Evolutionary conservation across 768 basidiomycete species (phyloP).

Genomic region (Pulveroboletus sp.): DNA sequence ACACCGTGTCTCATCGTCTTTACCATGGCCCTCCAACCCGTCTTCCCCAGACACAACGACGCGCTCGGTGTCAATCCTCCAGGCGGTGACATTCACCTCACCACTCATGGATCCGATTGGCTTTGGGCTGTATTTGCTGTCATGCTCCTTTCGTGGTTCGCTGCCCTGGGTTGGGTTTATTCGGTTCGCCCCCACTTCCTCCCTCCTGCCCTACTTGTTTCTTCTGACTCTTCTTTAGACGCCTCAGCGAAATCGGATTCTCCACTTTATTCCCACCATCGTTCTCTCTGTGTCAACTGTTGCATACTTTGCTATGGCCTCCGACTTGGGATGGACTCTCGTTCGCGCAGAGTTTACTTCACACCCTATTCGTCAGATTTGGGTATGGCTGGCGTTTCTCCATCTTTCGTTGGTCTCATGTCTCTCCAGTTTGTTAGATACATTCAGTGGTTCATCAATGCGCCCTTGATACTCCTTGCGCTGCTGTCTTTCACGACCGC

Average conservation of each 20-base stretch:
- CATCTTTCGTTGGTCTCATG: not conserved
- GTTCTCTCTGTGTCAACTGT: slow-evolving; percentile 43
- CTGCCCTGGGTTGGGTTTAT: slow-evolving; percentile 35
- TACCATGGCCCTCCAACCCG: slow-evolving; percentile 17
- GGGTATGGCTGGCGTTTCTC: slow-evolving; percentile 30
- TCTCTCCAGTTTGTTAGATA: slow-evolving; percentile 45
- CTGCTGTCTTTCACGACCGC: slow-evolving; percentile 44
- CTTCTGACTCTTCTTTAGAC: slow-evolving; percentile 17
- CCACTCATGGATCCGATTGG: slow-evolving; percentile 45
- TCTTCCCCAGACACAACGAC: slow-evolving; percentile 20
- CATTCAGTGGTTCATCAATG: slow-evolving; percentile 55
- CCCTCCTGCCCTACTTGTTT: no score
- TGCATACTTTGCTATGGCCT: slow-evolving; percentile 53
- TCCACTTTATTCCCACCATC: slow-evolving; percentile 47
- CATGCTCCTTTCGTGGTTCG: slow-evolving; percentile 41
- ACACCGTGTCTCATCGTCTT: not conserved
- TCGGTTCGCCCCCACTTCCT: slow-evolving; percentile 16
- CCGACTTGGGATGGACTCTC: slow-evolving; percentile 47
- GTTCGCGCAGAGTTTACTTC: slow-evolving; percentile 34
- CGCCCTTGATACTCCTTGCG: slow-evolving; percentile 45
- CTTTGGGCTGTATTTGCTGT: slow-evolving; percentile 52
- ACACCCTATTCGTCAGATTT: slow-evolving; percentile 35
- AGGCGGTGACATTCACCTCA: slow-evolving; percentile 37
- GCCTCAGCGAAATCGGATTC: slow-evolving; percentile 39
- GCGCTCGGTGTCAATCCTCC: slow-evolving; percentile 35